Percentiles rank a stretch among this genome's conserved stretches.
Evolutionary conservation across 148 eudicot species (phyloP).

Genomic region (Persicaria tinctoria): DNA sequence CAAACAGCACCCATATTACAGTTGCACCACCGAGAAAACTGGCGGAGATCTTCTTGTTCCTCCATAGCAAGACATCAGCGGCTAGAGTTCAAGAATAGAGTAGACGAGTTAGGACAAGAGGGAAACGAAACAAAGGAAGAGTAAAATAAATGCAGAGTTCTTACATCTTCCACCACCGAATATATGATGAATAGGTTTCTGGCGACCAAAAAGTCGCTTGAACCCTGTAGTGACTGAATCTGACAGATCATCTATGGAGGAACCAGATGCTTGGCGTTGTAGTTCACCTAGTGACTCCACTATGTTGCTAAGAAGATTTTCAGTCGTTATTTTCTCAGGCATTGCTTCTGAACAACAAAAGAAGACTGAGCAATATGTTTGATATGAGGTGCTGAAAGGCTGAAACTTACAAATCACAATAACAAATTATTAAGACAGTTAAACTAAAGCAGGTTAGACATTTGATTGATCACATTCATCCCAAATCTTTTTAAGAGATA

Average conservation of each 20-base stretch:
- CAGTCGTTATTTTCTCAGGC: conserved; percentile 73
- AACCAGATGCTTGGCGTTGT: conserved; percentile 40
- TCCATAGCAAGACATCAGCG: conserved; percentile 93
- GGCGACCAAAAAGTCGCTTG: conserved; percentile 77
- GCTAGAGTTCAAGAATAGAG: conserved; percentile 31
- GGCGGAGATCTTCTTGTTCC: conserved; percentile 90
- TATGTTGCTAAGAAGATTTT: conserved; percentile 62
- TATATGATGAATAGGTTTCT: conserved; percentile 67
- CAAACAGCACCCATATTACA: conserved; percentile 68
- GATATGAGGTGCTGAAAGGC: neutral
- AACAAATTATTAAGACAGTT: neutral
- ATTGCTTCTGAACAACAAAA: conserved; percentile 22
- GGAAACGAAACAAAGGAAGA: neutral
- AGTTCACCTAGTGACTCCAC: conserved; percentile 53
- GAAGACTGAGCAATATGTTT: neutral
- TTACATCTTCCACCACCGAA: conserved; percentile 90
- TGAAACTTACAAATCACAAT: neutral
- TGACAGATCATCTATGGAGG: conserved; percentile 40
- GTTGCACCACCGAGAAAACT: conserved; percentile 61
- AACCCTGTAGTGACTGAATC: conserved; percentile 43
- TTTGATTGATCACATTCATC: neutral
- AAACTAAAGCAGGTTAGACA: neutral
- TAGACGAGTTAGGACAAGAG: neutral
- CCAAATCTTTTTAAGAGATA: neutral
- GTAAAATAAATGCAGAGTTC: conserved; percentile 6